phyloP scores from a whole-genome alignment of 129 eudicot genomes.

The Deinandra increscens region DNA sequence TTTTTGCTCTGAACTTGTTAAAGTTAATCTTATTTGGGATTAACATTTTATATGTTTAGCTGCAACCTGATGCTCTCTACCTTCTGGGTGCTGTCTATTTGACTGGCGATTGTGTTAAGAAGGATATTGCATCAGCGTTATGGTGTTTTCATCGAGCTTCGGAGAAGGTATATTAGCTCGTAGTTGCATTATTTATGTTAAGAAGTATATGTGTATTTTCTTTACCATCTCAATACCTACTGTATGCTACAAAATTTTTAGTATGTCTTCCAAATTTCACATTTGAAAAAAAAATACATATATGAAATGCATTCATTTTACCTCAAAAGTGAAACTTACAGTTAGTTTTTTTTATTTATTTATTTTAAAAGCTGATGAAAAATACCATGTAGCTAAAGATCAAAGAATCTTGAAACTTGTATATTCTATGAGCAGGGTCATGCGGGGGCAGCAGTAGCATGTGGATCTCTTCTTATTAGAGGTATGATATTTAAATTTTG shows the following conservation, averaged over 20 bases:
- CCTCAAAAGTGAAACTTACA: not conserved
- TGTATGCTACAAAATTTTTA: conserved; percentile 1
- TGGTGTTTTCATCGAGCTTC: conserved; percentile 92
- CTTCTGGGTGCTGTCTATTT: conserved; percentile 75
- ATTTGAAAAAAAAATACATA: not conserved
- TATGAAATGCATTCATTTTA: not conserved
- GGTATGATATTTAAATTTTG: conserved; percentile 38
- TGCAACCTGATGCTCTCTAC: conserved; percentile 91
- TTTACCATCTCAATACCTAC: not conserved
- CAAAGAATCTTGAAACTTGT: not conserved
- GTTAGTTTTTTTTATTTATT: not conserved
- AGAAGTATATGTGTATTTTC: not conserved
- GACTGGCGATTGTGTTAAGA: conserved; percentile 73
- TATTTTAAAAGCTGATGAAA: conserved; percentile 2
- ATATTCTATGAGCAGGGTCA: conserved; percentile 60
- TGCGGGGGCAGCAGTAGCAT: conserved; percentile 87
- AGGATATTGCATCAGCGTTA: conserved; percentile 58
- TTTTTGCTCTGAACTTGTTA: not conserved
- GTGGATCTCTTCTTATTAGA: conserved; percentile 84
- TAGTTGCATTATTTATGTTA: conserved; percentile 8
- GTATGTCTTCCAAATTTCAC: not conserved
- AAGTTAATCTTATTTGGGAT: not conserved
- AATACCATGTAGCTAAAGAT: conserved; percentile 5
- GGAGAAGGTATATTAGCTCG: conserved; percentile 50
- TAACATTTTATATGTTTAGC: conserved; percentile 40